A percentile compares a stretch with the other conserved stretches of the same genome.
Conservation (phyloP, 805 yeast species). For the Kazachstania bromeliacearum region DNA sequence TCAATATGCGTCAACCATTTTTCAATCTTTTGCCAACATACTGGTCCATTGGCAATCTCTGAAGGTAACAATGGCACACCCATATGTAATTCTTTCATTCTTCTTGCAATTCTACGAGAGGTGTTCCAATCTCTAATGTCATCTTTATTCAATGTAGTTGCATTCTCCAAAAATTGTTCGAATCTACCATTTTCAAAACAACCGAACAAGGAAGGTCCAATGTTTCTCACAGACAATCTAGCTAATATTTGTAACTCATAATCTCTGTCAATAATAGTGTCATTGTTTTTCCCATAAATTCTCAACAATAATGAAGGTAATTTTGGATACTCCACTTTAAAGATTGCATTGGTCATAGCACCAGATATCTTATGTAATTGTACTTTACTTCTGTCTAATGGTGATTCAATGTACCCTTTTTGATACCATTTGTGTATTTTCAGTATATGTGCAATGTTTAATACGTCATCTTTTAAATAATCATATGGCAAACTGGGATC, state of each 20-base stretch:
- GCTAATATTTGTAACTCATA: conserved; percentile 64
- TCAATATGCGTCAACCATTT: conserved; percentile 57
- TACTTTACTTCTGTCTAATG: conserved; percentile 36
- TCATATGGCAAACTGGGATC: conserved; percentile 76
- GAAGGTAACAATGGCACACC: conserved; percentile 55
- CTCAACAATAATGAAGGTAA: conserved; percentile 63
- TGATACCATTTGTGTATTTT: conserved; percentile 71
- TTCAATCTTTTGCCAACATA: conserved; percentile 55
- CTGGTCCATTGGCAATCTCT: conserved; percentile 56
- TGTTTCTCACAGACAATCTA: conserved; percentile 63
- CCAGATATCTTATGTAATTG: conserved; percentile 68
- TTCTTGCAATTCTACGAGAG: conserved; percentile 78
- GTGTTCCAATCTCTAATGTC: conserved; percentile 70
- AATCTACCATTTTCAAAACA: conserved; percentile 88
- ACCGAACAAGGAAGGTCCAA: conserved; percentile 85
- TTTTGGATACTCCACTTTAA: conserved; percentile 55
- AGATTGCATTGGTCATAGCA: conserved; percentile 87
- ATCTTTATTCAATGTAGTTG: conserved; percentile 61
- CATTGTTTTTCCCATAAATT: conserved; percentile 83
- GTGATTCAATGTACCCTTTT: conserved; percentile 28
- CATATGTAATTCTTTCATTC: conserved; percentile 90
- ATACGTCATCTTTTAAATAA: conserved; percentile 73
- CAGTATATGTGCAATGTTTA: conserved; percentile 53
- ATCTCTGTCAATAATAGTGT: conserved; percentile 75
- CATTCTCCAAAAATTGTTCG: conserved; percentile 84